These are phyloP conservation scores for Fusarium sarcochroum DNA, from an alignment of 2,329 filamentous ascomycete genomes.

Conservation along the genomic window DNA sequence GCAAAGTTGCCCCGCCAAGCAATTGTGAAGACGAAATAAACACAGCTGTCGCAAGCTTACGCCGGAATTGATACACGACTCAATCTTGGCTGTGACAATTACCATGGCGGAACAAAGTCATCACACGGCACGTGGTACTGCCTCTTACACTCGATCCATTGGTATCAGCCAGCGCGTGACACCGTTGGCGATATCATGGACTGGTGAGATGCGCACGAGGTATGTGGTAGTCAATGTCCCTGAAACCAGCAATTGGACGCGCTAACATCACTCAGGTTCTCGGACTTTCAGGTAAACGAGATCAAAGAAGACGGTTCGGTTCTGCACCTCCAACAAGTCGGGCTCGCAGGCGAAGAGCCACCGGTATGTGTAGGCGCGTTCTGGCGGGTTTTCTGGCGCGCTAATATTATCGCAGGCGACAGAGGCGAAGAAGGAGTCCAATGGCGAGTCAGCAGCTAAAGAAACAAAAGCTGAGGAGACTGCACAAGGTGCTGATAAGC, in stretches of 20 bases:
- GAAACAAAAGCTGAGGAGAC: conserved; percentile 32
- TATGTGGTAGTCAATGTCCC: conserved; percentile 35
- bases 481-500: conserved; percentile 29
- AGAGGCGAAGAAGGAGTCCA: conserved; percentile 34
- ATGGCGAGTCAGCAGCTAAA: conserved; percentile 21
- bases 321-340: conserved; percentile 74
- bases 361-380: conserved; percentile 18
- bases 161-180: conserved; percentile 59
- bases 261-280: conserved; percentile 70
- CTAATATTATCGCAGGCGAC: conserved; percentile 32
- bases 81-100: conserved; percentile 1
- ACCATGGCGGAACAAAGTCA: conserved; percentile 53
- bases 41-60: conserved; percentile 27
- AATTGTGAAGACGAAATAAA: conserved; percentile 27
- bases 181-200: conserved; percentile 56
- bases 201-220: conserved; percentile 58
- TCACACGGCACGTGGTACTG: conserved; percentile 50
- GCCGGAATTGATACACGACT: conserved; percentile 18
- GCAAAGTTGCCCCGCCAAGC: conserved; percentile 40
- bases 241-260: conserved; percentile 1
- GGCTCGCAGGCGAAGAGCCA: conserved; percentile 42
- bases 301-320: conserved; percentile 83
- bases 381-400: background rate
- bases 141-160: conserved; percentile 54
- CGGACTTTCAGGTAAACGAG: conserved; percentile 94